Base-by-base conservation (phyloP, 768 basidiomycete genomes). In the Auricularia cornea region DNA sequence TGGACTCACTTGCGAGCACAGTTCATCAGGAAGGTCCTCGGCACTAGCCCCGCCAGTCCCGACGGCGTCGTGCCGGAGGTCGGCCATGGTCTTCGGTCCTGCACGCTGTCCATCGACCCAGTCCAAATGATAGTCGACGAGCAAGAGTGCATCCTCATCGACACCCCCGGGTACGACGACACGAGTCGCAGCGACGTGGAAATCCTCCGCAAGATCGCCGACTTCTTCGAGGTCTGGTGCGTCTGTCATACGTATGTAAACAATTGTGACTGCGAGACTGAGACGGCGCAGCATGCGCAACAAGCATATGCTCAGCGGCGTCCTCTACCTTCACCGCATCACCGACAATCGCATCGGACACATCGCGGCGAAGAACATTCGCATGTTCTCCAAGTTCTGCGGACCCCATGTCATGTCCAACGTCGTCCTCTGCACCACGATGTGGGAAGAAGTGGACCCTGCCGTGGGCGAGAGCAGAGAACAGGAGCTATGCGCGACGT, bases 171-270 rank as follows among this genome's bases (percentile, higher is more conserved):
- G 6, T 65, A 64, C 52, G 62, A 74, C 31, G 71, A 74, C 62
- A 68, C 69, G 3, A 60, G 64, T n/a, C 41, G 59, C 28, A 61
- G 66, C 0, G 74, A 74, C 62, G 60, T 62, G 20, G 62, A 71
- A 26, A 68, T 74, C 35, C 69, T 77, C 23, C 56, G 62, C 23
- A 60, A 41, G 29, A 72, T 76, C 44, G 65, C 70, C 10, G 59
- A 63, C 2, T 74, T 59, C 33, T 35, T 59, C n/a, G 33, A 31
- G 18, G 26, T 35, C 14, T 59, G 30, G 44, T 59, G 57, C 10
- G 57, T 30, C 48, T 44, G 38, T 31, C 41, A n/a, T 23, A 23
- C n/a, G 28, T 8, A 20, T 35, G 41, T 48, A 18, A 18, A 18
- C n/a, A n/a, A n/a, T n/a, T 12, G 12, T 18, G 23, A 12, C 44